Base-by-base conservation (phyloP, 192 early-diverging fungal species). In the Hyaloraphidium curvatum region DNA sequence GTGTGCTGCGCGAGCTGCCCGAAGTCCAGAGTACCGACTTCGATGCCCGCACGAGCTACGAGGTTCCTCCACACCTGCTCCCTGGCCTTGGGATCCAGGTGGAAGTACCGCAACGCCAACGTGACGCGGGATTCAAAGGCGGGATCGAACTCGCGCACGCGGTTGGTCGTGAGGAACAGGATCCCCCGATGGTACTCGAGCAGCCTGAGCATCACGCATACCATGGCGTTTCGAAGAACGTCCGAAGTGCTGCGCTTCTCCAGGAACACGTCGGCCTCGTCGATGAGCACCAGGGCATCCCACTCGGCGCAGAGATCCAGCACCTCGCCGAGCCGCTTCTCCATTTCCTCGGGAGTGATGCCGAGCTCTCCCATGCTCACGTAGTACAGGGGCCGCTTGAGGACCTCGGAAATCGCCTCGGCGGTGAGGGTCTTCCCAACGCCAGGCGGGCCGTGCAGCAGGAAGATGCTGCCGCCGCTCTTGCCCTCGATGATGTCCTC, bases 131-230 rank as follows among this genome's bases (percentile, higher is more conserved):
- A 53, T 56, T 77, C 66, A 28, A 78, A 67, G 13, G 76, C 76
- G 23, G 65, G 63, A 41, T 79, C 77, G 59, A 79, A 79, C n/a
- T 63, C 59, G 21, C 19, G 30, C 4, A 77, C 76, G 13, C 76
- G 53, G 53, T 79, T 79, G n/a, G 76, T 79, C 9, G 77, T 79
- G 21, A 79, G 55, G 55, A 79, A 79, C 9, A 79, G 59, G 37
- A 79, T 78, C 1, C 77, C 77, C 27, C 62, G 68, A 35, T 79
- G 71, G 51, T 79, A 79, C 59, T 79, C 77, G 16, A 79, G 43
- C 30, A 79, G 51, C 4, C 73, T 55, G 17, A 79, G 60, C 62
- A 79, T 69, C 29, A 79, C 68, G 39, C 70, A 63, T 1, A 76
- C 58, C 33, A 55, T 52, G 26, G 59, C 50, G 53, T 75, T 78